Conservation (phyloP, 352 stramenopile species). For the Globisporangium uncinulatum region DNA sequence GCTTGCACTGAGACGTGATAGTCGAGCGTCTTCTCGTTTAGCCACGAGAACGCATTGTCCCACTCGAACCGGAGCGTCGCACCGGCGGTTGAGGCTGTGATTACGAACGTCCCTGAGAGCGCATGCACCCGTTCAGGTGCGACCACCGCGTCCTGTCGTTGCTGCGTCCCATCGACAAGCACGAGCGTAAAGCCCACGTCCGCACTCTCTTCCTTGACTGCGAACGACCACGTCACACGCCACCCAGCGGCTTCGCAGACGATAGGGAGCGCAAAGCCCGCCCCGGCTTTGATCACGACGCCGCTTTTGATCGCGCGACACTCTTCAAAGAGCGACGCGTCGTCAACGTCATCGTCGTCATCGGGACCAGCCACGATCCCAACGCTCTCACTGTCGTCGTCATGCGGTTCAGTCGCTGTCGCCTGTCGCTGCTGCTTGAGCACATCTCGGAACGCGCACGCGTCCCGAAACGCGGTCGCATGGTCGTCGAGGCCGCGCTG, state of each 20-base stretch:
- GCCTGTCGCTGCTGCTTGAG: conserved; percentile 7
- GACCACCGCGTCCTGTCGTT: conserved; percentile 20
- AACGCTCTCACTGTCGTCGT: no score
- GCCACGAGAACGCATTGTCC: conserved; percentile 84
- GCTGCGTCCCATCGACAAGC: conserved; percentile 9
- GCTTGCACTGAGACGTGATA: conserved; percentile 78
- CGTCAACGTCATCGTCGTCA: conserved; percentile 12
- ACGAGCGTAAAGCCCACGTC: conserved; percentile 54
- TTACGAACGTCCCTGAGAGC: conserved; percentile 42
- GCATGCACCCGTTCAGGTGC: conserved; percentile 43
- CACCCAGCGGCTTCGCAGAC: conserved; percentile 54
- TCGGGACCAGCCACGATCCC: no score
- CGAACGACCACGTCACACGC: conserved; percentile 80
- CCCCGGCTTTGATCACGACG: conserved; percentile 73
- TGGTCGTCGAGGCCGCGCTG: conserved; percentile 53
- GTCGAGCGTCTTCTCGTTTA: conserved; percentile 81
- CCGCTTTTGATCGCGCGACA: conserved; percentile 68
- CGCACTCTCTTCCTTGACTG: conserved; percentile 57
- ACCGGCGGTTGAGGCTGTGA: conserved; percentile 21
- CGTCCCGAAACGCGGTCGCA: conserved; percentile 50
- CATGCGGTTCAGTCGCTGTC: not conserved
- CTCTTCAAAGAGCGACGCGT: conserved; percentile 51
- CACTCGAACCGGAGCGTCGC: conserved; percentile 62
- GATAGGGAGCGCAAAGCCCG: conserved; percentile 63
- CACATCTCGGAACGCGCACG: conserved; percentile 49